Base-by-base conservation (phyloP, 2,329 filamentous ascomycete species). In the Trichoderma sp. region DNA sequence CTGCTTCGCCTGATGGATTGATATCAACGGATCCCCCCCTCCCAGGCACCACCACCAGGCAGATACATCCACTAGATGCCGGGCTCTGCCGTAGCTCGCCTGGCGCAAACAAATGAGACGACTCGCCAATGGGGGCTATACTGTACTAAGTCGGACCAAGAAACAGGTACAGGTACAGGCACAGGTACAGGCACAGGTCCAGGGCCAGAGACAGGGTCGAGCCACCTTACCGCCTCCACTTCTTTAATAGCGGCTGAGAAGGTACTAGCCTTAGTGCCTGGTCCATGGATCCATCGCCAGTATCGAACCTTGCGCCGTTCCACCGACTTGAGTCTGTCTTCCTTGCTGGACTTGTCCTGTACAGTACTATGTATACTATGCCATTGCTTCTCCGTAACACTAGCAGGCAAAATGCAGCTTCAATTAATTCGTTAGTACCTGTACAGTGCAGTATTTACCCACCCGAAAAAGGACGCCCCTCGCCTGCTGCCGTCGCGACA, bases 71-170 rank as follows among this genome's bases (percentile, higher is more conserved):
- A 42, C n/a, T 34, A 39, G 34, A 58, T 37, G 54, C 54, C 53
- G 32, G 34, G 19, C 54, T 39, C 34, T 58, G 54, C 54, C n/a
- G 59, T 45, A 63, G 59, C 42, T 63, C 59, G 59, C 59, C 59
- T 63, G 59, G 37, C 45, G 59, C 59, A 63, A 63, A 63, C 59
- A 63, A 63, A n/a, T 34, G 29, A 42, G 37, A 15, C 39, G 32
- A 53, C 17, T 53, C 50, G 27, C 25, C 32, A 12, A n/a, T n/a
- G 17, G 32, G 54, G 39, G 54, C 54, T 37, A 37, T n/a, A n/a
- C n/a, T n/a, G n/a, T n/a, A n/a, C 48, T 22, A 3, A 42, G 17
- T 5, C 15, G 4, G 9, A n/a, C 27, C 17, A 17, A 54, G 29
- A 27, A 6, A 15, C 32, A 52, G 48, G 48, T 52, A n/a, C 48